Conservation (phyloP, 2,329 filamentous ascomycete genomes). For the Cercospora zeae-maydis region DNA sequence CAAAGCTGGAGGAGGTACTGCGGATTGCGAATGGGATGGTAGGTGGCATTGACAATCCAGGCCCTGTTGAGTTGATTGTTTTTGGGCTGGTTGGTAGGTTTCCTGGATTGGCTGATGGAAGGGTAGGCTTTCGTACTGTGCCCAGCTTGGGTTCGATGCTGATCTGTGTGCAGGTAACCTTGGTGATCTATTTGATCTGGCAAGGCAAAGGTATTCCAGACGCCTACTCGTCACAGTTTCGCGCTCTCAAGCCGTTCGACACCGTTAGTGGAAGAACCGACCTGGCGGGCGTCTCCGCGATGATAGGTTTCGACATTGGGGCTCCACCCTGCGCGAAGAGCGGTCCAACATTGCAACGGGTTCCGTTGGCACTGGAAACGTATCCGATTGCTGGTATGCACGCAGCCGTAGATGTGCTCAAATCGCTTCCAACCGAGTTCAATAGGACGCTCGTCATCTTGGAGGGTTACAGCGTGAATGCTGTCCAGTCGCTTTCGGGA, state of each 20-base stretch:
- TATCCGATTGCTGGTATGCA: neutral
- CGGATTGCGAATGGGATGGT: neutral
- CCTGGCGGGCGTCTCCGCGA: neutral
- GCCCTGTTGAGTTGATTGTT: neutral
- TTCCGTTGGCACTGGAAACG: neutral
- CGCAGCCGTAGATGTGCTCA: slow-evolving; percentile 1
- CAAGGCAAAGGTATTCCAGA: neutral
- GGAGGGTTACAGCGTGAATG: slow-evolving; percentile 7
- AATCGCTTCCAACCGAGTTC: neutral
- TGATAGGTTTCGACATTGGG: neutral
- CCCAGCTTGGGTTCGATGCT: neutral
- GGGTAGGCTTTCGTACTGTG: neutral
- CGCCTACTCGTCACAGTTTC: neutral
- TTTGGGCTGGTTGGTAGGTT: neutral
- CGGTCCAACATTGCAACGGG: neutral
- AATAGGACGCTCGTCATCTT: slow-evolving; percentile 1
- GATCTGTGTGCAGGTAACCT: neutral
- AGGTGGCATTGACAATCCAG: neutral
- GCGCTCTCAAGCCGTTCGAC: neutral
- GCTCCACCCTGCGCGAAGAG: neutral
- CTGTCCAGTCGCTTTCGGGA: neutral
- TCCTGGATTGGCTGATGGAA: neutral
- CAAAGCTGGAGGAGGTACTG: slow-evolving; percentile 10
- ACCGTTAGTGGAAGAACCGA: neutral
- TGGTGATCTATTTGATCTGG: neutral